phyloP scores from a whole-genome alignment of 768 basidiomycete genomes.

The Tremella mesenterica region DNA sequence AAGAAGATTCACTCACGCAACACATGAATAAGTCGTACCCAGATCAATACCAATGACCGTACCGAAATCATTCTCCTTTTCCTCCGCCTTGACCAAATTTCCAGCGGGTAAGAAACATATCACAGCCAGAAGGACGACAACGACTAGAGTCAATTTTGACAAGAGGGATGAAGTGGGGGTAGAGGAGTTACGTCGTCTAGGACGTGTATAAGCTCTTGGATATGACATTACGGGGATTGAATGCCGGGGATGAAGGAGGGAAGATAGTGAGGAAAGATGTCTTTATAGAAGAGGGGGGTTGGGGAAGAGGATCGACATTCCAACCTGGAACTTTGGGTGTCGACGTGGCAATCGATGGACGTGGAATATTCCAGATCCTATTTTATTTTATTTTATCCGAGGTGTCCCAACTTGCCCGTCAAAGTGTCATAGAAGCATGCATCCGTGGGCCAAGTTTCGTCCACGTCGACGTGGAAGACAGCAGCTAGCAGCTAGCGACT shows the following conservation, averaged over 20 bases:
- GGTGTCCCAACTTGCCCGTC: background rate
- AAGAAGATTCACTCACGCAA: constrained; percentile 57
- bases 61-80: constrained; percentile 66
- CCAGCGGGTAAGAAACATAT: constrained; percentile 61
- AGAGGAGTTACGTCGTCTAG: constrained; percentile 15
- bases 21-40: constrained; percentile 95
- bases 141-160: constrained; percentile 46
- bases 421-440: background rate
- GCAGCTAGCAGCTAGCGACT: background rate
- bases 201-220: constrained; percentile 20
- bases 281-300: background rate
- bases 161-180: constrained; percentile 20
- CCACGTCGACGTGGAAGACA: background rate
- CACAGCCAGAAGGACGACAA: constrained; percentile 57
- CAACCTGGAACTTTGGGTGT: constrained; percentile 4
- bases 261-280: background rate
- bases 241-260: background rate
- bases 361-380: constrained; percentile 16
- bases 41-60: constrained; percentile 81
- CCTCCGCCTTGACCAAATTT: constrained; percentile 57
- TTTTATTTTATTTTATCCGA: constrained; percentile 2
- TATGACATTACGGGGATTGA: constrained; percentile 27
- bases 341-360: background rate
- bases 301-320: constrained; percentile 1
- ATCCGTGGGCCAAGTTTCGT: too few species aligned